These are phyloP conservation scores for Cladochytrium replicatum DNA, from an alignment of 192 early-diverging fungal species.

Conservation along the genomic window DNA sequence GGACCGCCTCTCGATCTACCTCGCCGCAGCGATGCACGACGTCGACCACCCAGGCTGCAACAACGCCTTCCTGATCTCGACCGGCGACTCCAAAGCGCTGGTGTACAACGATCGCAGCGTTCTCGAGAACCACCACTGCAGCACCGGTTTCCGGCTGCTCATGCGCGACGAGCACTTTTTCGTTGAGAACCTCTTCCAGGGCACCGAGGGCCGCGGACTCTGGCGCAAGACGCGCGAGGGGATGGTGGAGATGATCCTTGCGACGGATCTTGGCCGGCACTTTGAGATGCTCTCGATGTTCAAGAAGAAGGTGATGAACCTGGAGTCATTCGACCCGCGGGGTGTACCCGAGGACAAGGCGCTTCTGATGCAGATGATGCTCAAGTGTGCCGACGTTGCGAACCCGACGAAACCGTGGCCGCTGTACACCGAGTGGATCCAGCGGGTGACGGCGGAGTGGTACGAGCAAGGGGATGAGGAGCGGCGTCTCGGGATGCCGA, in stretches of 20 bases:
- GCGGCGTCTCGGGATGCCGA: constrained; percentile 36
- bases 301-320: constrained; percentile 38
- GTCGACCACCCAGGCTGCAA: constrained; percentile 51
- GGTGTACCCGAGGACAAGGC: constrained; percentile 30
- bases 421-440: constrained; percentile 42
- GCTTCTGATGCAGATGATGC: constrained; percentile 44
- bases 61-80: constrained; percentile 45
- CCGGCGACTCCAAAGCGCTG: constrained; percentile 30
- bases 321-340: constrained; percentile 35
- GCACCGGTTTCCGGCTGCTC: constrained; percentile 42
- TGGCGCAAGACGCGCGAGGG: constrained; percentile 27
- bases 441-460: constrained; percentile 40
- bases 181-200: constrained; percentile 25
- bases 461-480: constrained; percentile 45
- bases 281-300: constrained; percentile 35
- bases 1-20: constrained; percentile 35
- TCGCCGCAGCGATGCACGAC: constrained; percentile 51
- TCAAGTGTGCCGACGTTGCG: constrained; percentile 51
- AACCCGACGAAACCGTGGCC: constrained; percentile 46
- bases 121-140: constrained; percentile 53
- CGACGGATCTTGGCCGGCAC: constrained; percentile 43
- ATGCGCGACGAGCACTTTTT: constrained; percentile 32
- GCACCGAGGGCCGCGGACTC: constrained; percentile 21
- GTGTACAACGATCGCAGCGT: constrained; percentile 51
- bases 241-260: constrained; percentile 48